phyloP scores from a whole-genome alignment of 805 yeast genomes.

The Lipomyces orientalis region DNA sequence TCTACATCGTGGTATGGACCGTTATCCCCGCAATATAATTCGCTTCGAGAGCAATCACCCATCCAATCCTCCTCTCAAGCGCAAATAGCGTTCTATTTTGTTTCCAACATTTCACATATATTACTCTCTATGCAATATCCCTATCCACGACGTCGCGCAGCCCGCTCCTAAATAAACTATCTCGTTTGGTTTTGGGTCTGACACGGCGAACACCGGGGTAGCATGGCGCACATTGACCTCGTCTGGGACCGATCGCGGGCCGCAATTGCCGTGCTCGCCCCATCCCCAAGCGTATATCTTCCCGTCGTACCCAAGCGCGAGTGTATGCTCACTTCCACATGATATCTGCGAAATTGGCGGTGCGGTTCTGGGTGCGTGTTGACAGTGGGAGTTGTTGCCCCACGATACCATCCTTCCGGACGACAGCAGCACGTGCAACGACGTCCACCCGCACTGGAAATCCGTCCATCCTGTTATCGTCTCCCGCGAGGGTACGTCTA shows the following conservation, averaged over 20 bases:
- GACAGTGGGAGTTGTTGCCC: slow-evolving; percentile 84
- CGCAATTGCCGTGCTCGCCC: slow-evolving; percentile 99
- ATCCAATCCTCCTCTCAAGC: too few relatives aligned
- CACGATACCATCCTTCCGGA: slow-evolving; percentile 51
- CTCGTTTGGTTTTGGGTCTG: not conserved
- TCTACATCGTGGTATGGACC: too few relatives aligned
- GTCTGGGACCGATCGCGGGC: slow-evolving; percentile 44
- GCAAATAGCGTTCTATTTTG: not conserved
- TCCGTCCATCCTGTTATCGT: slow-evolving; percentile 7
- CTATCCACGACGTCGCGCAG: slow-evolving; percentile 45
- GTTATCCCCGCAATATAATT: too few relatives aligned
- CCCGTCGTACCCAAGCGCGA: slow-evolving; percentile 47
- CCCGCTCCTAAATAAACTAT: slow-evolving; percentile 40
- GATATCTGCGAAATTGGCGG: slow-evolving; percentile 43
- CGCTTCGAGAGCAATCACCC: too few relatives aligned
- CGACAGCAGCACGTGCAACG: slow-evolving; percentile 58
- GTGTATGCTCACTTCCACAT: slow-evolving; percentile 89
- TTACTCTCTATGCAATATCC: not conserved
- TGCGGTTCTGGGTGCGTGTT: slow-evolving; percentile 49
- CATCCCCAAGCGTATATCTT: slow-evolving; percentile 87
- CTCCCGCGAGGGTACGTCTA: slow-evolving; percentile 1
- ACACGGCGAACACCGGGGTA: slow-evolving; percentile 1
- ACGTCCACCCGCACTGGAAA: slow-evolving; percentile 76
- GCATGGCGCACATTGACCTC: slow-evolving; percentile 13
- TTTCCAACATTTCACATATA: too few relatives aligned